These are phyloP conservation scores for Acanthamoeba divionensis DNA, from an alignment of 208 protist species.

Conservation along the genomic window DNA sequence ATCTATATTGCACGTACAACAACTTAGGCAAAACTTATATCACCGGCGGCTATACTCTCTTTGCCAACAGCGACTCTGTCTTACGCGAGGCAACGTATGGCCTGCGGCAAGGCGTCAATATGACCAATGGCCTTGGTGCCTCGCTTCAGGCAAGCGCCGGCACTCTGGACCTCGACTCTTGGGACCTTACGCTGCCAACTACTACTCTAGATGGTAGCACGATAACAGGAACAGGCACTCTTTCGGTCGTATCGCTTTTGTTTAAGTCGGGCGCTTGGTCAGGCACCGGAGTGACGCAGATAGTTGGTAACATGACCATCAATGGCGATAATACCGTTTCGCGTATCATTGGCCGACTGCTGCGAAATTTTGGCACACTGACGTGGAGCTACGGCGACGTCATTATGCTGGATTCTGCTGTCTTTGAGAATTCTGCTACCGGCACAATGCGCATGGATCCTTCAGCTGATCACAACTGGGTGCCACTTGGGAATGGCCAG, in stretches of 20 bases:
- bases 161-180: background rate
- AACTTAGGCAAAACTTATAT: slow-evolving; percentile 5
- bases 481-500: background rate
- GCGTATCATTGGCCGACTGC: too few species aligned
- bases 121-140: background rate
- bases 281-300: too few species aligned
- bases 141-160: slow-evolving; percentile 1
- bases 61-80: background rate
- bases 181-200: background rate
- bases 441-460: background rate
- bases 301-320: too few species aligned
- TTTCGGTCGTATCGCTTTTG: background rate
- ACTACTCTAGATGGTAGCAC: background rate
- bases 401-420: background rate
- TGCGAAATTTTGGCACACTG: slow-evolving; percentile 2
- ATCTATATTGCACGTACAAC: slow-evolving; percentile 32
- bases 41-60: slow-evolving; percentile 29
- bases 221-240: background rate
- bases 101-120: background rate
- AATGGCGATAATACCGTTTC: too few species aligned
- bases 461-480: background rate
- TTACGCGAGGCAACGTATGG: background rate
- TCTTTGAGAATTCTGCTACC: background rate
- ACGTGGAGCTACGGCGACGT: slow-evolving; percentile 6
- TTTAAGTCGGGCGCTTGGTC: too few species aligned